These are phyloP conservation scores for Fistulifera solaris DNA, from an alignment of 108 stramenopile species.

Conservation along the genomic window DNA sequence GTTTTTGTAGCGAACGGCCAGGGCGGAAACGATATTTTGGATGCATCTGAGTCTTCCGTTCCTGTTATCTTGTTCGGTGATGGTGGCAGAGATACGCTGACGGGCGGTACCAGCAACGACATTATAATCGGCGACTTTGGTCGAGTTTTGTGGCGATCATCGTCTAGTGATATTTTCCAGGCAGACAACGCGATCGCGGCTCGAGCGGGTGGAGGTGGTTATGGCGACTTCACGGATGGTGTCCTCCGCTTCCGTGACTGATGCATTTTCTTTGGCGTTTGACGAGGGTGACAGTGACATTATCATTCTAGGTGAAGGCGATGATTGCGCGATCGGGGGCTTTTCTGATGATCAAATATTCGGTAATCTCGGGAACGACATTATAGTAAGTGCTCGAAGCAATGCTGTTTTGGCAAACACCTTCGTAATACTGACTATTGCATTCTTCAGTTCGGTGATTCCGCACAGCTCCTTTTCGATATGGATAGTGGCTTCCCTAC, in stretches of 20 bases:
- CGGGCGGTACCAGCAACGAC: conserved; percentile 15
- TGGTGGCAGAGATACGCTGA: conserved; percentile 22
- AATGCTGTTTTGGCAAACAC: too few species aligned
- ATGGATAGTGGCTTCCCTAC: conserved; percentile 5
- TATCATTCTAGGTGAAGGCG: conserved; percentile 1
- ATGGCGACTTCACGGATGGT: conserved; percentile 31
- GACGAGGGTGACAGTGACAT: conserved; percentile 7
- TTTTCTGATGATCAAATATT: conserved; percentile 6
- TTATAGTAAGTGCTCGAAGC: conserved; percentile 13
- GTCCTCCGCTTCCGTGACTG: conserved; percentile 10
- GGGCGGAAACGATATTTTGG: conserved; percentile 17
- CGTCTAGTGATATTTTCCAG: too few species aligned
- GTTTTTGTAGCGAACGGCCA: conserved; percentile 30
- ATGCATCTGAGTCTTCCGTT: conserved; percentile 20
- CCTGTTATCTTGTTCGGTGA: conserved; percentile 31
- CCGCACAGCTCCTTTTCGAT: conserved; percentile 2
- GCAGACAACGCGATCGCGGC: conserved; percentile 11
- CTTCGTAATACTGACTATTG: background rate
- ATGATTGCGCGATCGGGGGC: conserved; percentile 18
- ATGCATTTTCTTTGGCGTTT: background rate
- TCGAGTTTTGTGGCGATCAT: conserved; percentile 17
- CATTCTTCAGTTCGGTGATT: conserved; percentile 8
- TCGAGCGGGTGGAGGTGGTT: conserved; percentile 26
- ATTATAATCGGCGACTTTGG: conserved; percentile 30
- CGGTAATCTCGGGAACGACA: conserved; percentile 14